Evolutionary conservation across 345 rosid genomes (phyloP), one percentile per base, ranked within the genome.

Genomic region (Eucalyptus urophylla): DNA sequence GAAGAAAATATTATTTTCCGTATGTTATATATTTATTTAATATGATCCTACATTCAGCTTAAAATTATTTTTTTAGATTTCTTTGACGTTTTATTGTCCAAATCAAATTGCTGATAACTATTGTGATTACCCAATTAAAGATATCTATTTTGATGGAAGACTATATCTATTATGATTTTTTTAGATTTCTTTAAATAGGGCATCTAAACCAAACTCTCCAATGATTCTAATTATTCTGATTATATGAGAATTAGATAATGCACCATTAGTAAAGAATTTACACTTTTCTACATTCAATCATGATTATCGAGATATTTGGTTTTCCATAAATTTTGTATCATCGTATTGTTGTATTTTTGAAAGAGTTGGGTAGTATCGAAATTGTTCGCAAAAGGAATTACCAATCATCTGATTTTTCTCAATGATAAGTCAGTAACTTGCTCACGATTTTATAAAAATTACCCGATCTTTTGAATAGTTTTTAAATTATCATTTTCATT

Each of bases 1-100:
- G 5, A 53, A 53, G 25, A 53, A 53, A 53, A 4, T 1, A 8
- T 21, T 1, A 53, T 1, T 0, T 53, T 53, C 58, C 0, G 0
- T 3, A 53, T 53, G 58, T 53, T 53, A 53, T 53, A 4, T 3
- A 1, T 53, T 53, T 53, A 53, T 53, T 53, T 8, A 53, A 53
- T 53, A 21, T 53, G 58, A 53, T 53, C 58, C 5, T 0, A 51
- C 4, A 17, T 51, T 51, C 9, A 0, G 9, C 1, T 53, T 21
- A 8, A 53, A 53, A 21, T 21, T 21, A 4, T 8, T 8, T 0
- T 53, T 1, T 53, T 53, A 53, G 58, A 53, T 53, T 53, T 53
- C 25, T 1, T 53, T 53, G 58, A 21, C 2, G 1, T 53, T 53
- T 53, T 53, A 19, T 53, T 53, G 0, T 53, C 25, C 0, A 53